Conservation (phyloP, 2,329 filamentous ascomycete genomes). For the Alternaria arbusti region DNA sequence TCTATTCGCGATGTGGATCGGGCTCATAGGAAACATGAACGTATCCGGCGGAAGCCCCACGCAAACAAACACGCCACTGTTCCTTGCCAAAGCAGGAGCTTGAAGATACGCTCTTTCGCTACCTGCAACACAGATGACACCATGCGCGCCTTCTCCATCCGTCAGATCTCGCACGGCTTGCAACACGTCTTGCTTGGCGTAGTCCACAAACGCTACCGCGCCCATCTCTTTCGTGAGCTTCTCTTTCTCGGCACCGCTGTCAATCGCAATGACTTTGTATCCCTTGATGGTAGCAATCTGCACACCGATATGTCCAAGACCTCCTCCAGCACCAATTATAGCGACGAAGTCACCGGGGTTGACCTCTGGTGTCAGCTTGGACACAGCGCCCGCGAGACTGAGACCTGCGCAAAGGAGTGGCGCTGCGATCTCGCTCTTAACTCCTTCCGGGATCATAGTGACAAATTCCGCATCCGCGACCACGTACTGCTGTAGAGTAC, state of each 20-base stretch:
- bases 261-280: constrained; percentile 79
- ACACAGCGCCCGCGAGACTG: constrained; percentile 79
- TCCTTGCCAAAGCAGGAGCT: constrained; percentile 53
- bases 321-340: constrained; percentile 84
- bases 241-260: constrained; percentile 81
- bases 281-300: constrained; percentile 89
- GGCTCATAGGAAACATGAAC: constrained; percentile 54
- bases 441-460: constrained; percentile 43
- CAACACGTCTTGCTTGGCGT: constrained; percentile 60
- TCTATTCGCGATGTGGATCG: constrained; percentile 56
- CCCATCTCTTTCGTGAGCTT: constrained; percentile 73
- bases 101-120: constrained; percentile 53
- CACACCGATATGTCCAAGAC: constrained; percentile 77
- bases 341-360: constrained; percentile 77
- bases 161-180: constrained; percentile 50
- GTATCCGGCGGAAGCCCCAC: constrained; percentile 54
- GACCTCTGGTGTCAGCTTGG: constrained; percentile 79
- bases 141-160: constrained; percentile 54
- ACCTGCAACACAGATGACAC: constrained; percentile 56
- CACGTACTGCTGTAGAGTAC: constrained; percentile 46
- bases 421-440: constrained; percentile 45
- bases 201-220: constrained; percentile 78
- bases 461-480: constrained; percentile 44
- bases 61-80: constrained; percentile 56
- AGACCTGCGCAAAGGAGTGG: constrained; percentile 46